A percentile compares a stretch with the other conserved stretches of the same genome.
Evolutionary conservation across 768 basidiomycete genomes (phyloP).

Genomic region (Roridomyces roridus): DNA sequence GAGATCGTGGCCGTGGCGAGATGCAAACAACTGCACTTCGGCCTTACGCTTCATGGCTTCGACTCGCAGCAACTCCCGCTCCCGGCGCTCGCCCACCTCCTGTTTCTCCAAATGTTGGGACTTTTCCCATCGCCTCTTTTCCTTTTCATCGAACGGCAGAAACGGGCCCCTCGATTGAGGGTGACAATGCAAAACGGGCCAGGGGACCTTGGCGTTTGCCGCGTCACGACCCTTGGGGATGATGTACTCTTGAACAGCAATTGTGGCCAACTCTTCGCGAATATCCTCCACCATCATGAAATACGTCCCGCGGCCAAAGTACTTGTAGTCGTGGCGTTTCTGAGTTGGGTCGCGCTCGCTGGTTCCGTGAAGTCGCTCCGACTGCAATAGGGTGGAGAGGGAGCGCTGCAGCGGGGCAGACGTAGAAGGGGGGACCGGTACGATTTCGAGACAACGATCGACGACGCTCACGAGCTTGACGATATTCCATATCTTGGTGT

Average conservation of each 20-base stretch:
- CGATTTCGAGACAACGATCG: constrained; percentile 61
- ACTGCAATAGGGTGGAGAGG: constrained; percentile 70
- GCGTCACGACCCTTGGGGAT: constrained; percentile 57
- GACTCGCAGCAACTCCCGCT: constrained; percentile 36
- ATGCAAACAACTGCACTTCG: constrained; percentile 37
- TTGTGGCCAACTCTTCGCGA: constrained; percentile 80
- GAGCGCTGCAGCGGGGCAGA: constrained; percentile 45
- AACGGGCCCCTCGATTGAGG: constrained; percentile 78
- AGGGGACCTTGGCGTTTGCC: constrained; percentile 59
- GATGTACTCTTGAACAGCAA: constrained; percentile 84
- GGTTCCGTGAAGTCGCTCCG: constrained; percentile 85
- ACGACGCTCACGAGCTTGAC: constrained; percentile 75
- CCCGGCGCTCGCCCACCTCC: constrained; percentile 46
- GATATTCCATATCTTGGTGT: constrained; percentile 87
- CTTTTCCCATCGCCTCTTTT: constrained; percentile 71
- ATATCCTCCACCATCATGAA: constrained; percentile 95
- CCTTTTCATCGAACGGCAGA: constrained; percentile 74
- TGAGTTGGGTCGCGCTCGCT: constrained; percentile 93
- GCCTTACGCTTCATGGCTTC: constrained; percentile 46
- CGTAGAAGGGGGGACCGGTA: constrained; percentile 33
- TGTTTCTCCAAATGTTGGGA: constrained; percentile 52
- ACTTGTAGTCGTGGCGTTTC: constrained; percentile 85
- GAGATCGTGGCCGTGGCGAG: constrained; percentile 55
- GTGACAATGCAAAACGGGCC: constrained; percentile 87
- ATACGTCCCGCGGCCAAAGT: constrained; percentile 76